Evolutionary conservation across 2,329 filamentous ascomycete species (phyloP), one percentile per base, ranked within the genome.

Genomic region (Ophiostoma ulmi): DNA sequence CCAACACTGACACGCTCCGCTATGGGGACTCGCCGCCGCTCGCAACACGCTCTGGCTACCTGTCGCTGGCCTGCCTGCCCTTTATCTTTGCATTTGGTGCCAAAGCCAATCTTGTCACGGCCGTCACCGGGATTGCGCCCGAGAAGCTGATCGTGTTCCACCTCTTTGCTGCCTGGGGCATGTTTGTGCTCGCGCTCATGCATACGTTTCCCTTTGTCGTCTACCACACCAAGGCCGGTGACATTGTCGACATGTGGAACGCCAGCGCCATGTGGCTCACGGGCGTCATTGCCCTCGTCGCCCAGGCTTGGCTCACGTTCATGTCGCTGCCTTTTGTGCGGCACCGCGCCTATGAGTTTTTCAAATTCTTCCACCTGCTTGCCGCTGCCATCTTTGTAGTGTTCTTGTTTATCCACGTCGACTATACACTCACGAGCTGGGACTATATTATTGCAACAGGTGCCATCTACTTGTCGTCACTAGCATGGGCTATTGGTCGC

Each of bases 181-280:
- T 87, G 79, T 86, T 87, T 71, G 78, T 84, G 22, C 79, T 87
- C 0, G 84, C 85, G 0, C 77, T 88, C 4, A 74, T 88, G 6
- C 86, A 89, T 74, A 88, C 86, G 0, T 88, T 88, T 68, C 86
- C 86, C 0, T 88, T 87, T 74, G 83, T 88, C 70, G 78, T 88
- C 0, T 85, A 81, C 80, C 80, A 86, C 73, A 79, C 83, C 31
- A 76, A 78, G 71, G 81, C 80, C 58, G 82, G 83, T 4, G 81
- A 85, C 63, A 84, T 88, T 80, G 78, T 80, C 10, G 75, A 74
- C 48, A 74, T 81, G 70, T 87, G 82, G 77, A 79, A 80, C 39
- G 80, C 79, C 7, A 55, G 52, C 5, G 52, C 52, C n/a, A 55
- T 55, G n/a, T 55, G 52, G 52, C 52, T 55, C 52, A 26, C 85